These are phyloP conservation scores for Penicillium sp. DNA, from an alignment of 2,329 filamentous ascomycete species.

Conservation along the genomic window DNA sequence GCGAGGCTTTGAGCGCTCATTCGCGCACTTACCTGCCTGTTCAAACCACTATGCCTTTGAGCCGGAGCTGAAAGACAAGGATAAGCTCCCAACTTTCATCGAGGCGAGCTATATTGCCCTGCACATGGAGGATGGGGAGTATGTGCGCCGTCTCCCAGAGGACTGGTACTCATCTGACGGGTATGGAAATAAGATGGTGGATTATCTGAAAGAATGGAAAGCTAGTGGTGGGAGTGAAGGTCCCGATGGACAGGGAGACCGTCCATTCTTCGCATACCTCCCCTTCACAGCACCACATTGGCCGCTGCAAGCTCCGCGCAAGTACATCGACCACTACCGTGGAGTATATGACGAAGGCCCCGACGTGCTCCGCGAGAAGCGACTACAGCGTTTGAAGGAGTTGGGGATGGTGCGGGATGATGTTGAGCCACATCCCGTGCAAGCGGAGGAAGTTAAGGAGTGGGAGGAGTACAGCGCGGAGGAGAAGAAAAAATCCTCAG, in stretches of 20 bases:
- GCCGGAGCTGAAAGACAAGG: conserved; percentile 43
- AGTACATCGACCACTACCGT: conserved; percentile 57
- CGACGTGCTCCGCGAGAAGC: conserved; percentile 54
- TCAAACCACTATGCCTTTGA: conserved; percentile 60
- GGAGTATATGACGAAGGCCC: conserved; percentile 63
- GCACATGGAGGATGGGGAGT: conserved; percentile 49
- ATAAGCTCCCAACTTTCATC: conserved; percentile 45
- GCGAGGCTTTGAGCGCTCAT: conserved; percentile 60
- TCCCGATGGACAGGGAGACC: conserved; percentile 28
- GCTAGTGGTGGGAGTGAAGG: conserved; percentile 29
- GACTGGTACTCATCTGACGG: conserved; percentile 56
- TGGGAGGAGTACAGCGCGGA: conserved; percentile 39
- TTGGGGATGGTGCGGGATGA: conserved; percentile 56
- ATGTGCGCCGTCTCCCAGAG: conserved; percentile 50
- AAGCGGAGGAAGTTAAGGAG: conserved; percentile 47
- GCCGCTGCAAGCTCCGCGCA: conserved; percentile 60
- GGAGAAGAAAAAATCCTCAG: conserved; percentile 43
- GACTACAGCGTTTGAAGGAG: conserved; percentile 57
- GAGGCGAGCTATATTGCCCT: conserved; percentile 46
- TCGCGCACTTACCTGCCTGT: conserved; percentile 62
- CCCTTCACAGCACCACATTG: conserved; percentile 65
- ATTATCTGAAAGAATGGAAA: conserved; percentile 54
- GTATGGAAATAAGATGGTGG: conserved; percentile 54
- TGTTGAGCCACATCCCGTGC: conserved; percentile 41
- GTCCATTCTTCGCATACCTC: conserved; percentile 60